phyloP scores from a whole-genome alignment of 371 early-diverging fungal species.

The Syncephalastrum racemosum region DNA sequence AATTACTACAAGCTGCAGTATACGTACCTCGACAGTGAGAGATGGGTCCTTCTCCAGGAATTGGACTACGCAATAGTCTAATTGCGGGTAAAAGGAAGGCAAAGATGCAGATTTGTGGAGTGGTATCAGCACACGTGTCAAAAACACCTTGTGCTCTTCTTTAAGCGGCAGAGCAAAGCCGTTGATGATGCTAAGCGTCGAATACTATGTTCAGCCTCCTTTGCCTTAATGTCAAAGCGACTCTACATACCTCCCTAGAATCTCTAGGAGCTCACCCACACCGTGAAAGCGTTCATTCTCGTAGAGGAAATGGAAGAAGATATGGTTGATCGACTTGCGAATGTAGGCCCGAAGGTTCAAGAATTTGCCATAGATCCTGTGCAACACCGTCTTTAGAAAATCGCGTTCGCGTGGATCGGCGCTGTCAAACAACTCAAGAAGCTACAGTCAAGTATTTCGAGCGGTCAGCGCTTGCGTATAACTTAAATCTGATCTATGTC shows the following conservation, averaged over 20 bases:
- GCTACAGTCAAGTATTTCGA: constrained; percentile 34
- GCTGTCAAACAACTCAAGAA: constrained; percentile 94
- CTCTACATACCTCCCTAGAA: constrained; percentile 73
- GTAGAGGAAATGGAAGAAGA: constrained; percentile 96
- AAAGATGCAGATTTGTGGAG: constrained; percentile 93
- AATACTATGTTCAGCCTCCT: background rate
- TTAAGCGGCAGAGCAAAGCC: constrained; percentile 97
- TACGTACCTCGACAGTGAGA: constrained; percentile 78
- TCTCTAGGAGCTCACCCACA: constrained; percentile 95
- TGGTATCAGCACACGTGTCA: constrained; percentile 90
- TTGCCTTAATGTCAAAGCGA: constrained; percentile 14
- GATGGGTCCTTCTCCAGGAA: constrained; percentile 96
- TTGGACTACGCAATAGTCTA: constrained; percentile 97
- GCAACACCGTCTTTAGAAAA: constrained; percentile 95
- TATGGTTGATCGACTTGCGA: constrained; percentile 93
- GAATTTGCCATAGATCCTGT: constrained; percentile 98
- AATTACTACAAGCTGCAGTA: no score
- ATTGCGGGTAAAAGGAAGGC: constrained; percentile 91
- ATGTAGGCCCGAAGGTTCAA: constrained; percentile 94
- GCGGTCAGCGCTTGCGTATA: no score
- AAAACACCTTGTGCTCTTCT: constrained; percentile 95
- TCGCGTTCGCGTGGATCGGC: constrained; percentile 98
- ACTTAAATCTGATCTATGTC: background rate
- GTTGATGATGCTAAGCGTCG: constrained; percentile 83
- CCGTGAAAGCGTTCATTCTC: constrained; percentile 96